Conservation (phyloP, 345 rosid genomes). For the Populus simonii region DNA sequence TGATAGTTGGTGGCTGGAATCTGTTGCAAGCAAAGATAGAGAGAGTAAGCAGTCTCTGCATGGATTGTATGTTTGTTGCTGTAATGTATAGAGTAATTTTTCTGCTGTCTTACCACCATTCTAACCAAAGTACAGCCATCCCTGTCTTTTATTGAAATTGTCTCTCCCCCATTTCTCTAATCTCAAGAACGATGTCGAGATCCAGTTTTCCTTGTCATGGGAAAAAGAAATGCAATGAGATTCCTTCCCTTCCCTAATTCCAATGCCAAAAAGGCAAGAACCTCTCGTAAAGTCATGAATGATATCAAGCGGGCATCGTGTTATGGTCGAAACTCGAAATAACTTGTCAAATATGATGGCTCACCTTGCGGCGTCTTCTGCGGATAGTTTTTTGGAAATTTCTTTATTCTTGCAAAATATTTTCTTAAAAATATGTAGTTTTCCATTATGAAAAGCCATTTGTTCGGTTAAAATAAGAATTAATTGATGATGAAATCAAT, state of each 20-base stretch:
- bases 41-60: conserved; percentile 10
- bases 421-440: too few relatives aligned
- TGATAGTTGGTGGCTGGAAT: conserved; percentile 13
- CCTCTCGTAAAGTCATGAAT: too few relatives aligned
- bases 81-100: conserved; percentile 27
- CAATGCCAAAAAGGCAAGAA: neutral
- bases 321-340: neutral
- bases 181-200: neutral
- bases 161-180: too few relatives aligned
- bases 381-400: too few relatives aligned
- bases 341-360: neutral
- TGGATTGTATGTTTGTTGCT: conserved; percentile 3
- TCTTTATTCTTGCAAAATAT: too few relatives aligned
- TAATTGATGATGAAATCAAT: too few relatives aligned
- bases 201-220: neutral
- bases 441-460: too few relatives aligned
- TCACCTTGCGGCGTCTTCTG: too few relatives aligned
- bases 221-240: neutral
- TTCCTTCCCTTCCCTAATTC: neutral
- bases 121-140: neutral
- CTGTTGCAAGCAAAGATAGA: neutral
- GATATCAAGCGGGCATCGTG: neutral
- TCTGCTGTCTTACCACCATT: neutral
- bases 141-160: too few relatives aligned
- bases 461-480: too few relatives aligned